Evolutionary conservation across 208 protist genomes (phyloP).

Genomic region (Porcisia hertigi): DNA sequence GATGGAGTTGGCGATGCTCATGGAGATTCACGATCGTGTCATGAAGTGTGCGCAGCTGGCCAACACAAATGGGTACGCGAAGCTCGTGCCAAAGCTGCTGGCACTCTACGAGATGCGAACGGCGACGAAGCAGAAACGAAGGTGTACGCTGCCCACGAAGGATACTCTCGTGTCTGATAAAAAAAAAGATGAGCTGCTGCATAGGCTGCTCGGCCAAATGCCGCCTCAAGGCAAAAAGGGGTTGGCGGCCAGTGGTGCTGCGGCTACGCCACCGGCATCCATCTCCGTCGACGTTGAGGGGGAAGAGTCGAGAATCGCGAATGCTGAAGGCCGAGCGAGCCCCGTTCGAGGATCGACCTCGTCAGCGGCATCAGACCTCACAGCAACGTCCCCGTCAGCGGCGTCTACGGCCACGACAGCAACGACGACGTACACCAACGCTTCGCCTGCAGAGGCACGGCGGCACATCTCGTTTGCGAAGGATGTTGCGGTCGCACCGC

Average conservation of each 20-base stretch:
- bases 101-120: slow-evolving; percentile 71
- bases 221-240: slow-evolving; percentile 8
- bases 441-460: slow-evolving; percentile 11
- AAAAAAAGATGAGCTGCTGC: slow-evolving; percentile 75
- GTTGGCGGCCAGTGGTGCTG: background rate
- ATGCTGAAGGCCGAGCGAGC: slow-evolving; percentile 1
- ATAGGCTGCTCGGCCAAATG: slow-evolving; percentile 52
- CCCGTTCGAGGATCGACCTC: background rate
- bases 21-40: slow-evolving; percentile 85
- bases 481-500: background rate
- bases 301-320: background rate
- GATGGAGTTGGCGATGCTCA: slow-evolving; percentile 73
- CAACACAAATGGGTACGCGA: slow-evolving; percentile 53
- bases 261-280: background rate
- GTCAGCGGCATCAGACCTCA: background rate
- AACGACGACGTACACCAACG: slow-evolving; percentile 5
- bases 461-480: slow-evolving; percentile 33
- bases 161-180: slow-evolving; percentile 53
- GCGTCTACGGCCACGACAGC: slow-evolving; percentile 15
- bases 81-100: slow-evolving; percentile 76
- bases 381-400: slow-evolving; percentile 4
- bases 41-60: slow-evolving; percentile 67
- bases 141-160: slow-evolving; percentile 73
- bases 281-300: background rate
- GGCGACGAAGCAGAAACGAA: slow-evolving; percentile 55